Base-by-base conservation (phyloP, 805 yeast species). In the Pichia thaimueangensis region DNA sequence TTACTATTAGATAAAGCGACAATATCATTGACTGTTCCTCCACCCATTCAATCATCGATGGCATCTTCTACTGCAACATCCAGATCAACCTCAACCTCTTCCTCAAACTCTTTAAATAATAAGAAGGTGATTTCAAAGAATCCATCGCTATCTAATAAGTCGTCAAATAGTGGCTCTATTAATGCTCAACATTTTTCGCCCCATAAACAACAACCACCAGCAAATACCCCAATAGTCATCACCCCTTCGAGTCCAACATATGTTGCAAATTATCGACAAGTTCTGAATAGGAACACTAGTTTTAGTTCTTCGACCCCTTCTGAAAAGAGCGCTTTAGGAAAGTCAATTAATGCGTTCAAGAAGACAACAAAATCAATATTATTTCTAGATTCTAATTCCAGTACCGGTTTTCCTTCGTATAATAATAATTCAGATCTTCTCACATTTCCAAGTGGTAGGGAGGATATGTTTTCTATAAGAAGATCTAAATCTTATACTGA, bases 331-430 rank as follows among this genome's bases (percentile, higher is more conserved):
- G 30, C 49, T 2, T 31, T 47, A 10, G 46, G 42, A 13, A 39
- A 46, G 29, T 47, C 52, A 13, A 15, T 47, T 9, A 45, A 33
- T 32, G 39, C 41, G 2, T 31, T 48, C 10, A 47, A 47, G 30
- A 30, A 35, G 17, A 48, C 49, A 4, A 48, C 50, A 4, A 48
- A 44, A 17, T 41, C 45, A 5, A 47, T 45, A 2, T 35, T 48
- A 10, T 45, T 47, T 32, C 30, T 39, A 10, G 51, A 47, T 9
- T 38, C 51, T 12, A 28, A 37, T 12, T 40, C 47, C 12, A 19
- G 27, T 21, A n/a, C n/a, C n/a, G 27, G 25, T 9, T 39, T 35
- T 4, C 10, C 12, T 16, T 30, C 39, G 2, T 16, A 31, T 15
- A 5, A 31, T 21, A 17, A 31, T 21, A 5, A 17, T 21, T 16